A percentile compares a stretch with the other conserved stretches of the same genome.
These are phyloP conservation scores for Harringtonia lauricola DNA, from an alignment of 2,329 filamentous ascomycete species.

Conservation along the genomic window DNA sequence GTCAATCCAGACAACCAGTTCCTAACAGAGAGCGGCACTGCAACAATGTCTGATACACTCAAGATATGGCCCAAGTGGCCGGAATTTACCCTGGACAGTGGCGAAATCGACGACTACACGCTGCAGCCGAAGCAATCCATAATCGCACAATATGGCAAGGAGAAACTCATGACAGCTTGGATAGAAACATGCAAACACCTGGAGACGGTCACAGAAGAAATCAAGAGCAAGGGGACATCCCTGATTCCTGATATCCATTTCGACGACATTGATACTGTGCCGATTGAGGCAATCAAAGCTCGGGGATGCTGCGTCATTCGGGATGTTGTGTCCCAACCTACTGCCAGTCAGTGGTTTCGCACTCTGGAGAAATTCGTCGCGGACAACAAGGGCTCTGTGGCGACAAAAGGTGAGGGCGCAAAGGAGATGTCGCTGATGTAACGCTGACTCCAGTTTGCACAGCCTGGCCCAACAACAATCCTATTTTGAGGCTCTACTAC, in stretches of 20 bases:
- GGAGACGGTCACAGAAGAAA: not conserved
- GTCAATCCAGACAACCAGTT: too few relatives aligned
- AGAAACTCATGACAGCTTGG: not conserved
- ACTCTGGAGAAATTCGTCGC: not conserved
- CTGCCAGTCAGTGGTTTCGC: not conserved
- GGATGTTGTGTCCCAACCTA: not conserved
- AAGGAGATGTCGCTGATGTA: too few relatives aligned
- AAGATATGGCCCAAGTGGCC: too few relatives aligned
- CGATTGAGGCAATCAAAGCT: not conserved
- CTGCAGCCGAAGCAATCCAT: not conserved
- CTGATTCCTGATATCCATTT: not conserved
- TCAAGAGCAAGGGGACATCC: not conserved
- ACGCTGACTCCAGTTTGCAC: too few relatives aligned
- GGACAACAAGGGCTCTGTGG: slow-evolving; percentile 16
- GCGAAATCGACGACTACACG: too few relatives aligned
- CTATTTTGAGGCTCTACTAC: not conserved
- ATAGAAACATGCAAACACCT: not conserved
- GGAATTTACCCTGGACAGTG: too few relatives aligned
- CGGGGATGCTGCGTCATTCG: not conserved
- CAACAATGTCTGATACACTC: too few relatives aligned
- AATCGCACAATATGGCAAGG: not conserved
- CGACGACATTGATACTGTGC: not conserved
- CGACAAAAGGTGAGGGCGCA: not conserved
- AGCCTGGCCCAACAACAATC: not conserved
- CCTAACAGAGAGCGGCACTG: too few relatives aligned